phyloP scores from a whole-genome alignment of 163 green algal genomes.

The Prototheca stagnorum region DNA sequence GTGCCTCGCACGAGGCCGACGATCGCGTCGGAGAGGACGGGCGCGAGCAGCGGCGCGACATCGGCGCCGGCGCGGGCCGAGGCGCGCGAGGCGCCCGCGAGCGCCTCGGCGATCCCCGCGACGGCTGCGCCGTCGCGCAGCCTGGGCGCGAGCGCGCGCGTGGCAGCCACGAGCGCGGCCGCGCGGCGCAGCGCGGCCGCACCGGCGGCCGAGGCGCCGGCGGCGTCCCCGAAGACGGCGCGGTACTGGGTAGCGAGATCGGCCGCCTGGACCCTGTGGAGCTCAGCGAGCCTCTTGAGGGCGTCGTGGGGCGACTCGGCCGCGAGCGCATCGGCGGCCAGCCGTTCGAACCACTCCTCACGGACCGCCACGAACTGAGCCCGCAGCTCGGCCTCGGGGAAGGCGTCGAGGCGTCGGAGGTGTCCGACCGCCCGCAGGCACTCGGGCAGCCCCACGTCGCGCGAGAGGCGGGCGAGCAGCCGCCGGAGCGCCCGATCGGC shows the following conservation, averaged over 20 bases:
- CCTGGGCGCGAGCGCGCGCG: constrained; percentile 15
- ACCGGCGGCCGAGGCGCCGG: background rate
- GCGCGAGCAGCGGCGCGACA: constrained; percentile 67
- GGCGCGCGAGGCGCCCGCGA: constrained; percentile 89
- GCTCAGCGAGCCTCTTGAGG: constrained; percentile 73
- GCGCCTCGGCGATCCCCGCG: constrained; percentile 56
- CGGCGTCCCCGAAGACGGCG: constrained; percentile 71
- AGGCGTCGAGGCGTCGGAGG: constrained; percentile 69
- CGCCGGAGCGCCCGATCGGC: constrained; percentile 56
- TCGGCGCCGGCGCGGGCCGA: constrained; percentile 86
- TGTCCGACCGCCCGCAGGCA: constrained; percentile 90
- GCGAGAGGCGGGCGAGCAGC: constrained; percentile 64
- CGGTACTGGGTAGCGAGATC: constrained; percentile 95
- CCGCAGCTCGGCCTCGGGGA: constrained; percentile 51
- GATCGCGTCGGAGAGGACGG: constrained; percentile 67
- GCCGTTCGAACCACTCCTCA: constrained; percentile 47
- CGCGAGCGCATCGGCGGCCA: constrained; percentile 9
- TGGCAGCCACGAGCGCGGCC: constrained; percentile 62
- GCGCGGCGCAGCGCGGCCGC: constrained; percentile 40
- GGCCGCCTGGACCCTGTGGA: constrained; percentile 87
- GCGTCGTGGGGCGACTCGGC: constrained; percentile 65
- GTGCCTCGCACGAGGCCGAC: no score
- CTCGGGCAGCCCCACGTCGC: constrained; percentile 80
- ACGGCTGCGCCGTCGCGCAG: constrained; percentile 15
- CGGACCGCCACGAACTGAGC: constrained; percentile 57